Base-by-base conservation (phyloP, 192 early-diverging fungal species). In the Coemansia sp. region DNA sequence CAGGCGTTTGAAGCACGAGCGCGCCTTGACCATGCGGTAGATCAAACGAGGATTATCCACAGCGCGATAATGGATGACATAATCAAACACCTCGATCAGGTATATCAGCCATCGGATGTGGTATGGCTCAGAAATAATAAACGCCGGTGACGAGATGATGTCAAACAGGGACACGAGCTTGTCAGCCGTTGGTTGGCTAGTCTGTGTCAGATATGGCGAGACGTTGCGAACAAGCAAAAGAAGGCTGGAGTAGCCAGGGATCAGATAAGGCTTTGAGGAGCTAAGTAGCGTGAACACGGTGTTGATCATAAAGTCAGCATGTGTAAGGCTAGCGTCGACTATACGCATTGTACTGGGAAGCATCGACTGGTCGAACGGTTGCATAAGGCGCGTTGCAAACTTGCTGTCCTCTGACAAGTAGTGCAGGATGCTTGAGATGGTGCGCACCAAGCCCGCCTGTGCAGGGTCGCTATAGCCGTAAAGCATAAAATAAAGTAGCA, bases 221-320 rank as follows among this genome's bases (percentile, higher is more conserved):
- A 94, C 84, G 67, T 97, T 97, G 41, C 89, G 78, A 23, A 97
- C 81, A n/a, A 89, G 85, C 17, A 91, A 73, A 25, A 97, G 78
- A 32, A 94, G 63, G 34, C 88, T 88, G 55, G 93, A 91, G 74
- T 93, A 92, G 7, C 94, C 78, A 0, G 87, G 79, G 7, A 83
- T 62, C 38, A 93, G 69, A 19, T 84, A 72, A 13, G 87, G 85
- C 65, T 84, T 85, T 25, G 91, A 91, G 11, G 92, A 86, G 25
- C 91, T 85, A 48, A 94, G 87, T 9, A 94, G 69, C 20, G 83
- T 86, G 60, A 90, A 89, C 20, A 92, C 86, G 22, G 90, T 87
- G 89, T 92, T 82, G 63, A 95, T 88, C 62, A 95, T 79, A 79
- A 89, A 92, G 64, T 97, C 95, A 0, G 85, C 93, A 62, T 90